These are phyloP conservation scores for Phytomonas francai DNA, from an alignment of 208 protist species.

Conservation along the genomic window DNA sequence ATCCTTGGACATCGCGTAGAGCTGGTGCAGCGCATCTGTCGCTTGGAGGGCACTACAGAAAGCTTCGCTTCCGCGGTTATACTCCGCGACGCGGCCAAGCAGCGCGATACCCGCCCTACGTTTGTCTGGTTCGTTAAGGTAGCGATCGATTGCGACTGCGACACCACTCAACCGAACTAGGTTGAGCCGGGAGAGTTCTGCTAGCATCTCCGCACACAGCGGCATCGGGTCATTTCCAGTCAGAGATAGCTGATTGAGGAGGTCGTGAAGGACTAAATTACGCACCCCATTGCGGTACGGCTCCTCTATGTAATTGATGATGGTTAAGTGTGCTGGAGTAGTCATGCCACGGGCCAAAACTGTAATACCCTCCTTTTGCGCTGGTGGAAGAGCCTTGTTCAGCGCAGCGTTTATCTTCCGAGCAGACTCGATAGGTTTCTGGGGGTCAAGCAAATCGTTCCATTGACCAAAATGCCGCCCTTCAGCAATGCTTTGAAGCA, in stretches of 20 bases:
- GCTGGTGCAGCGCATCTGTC: conserved; percentile 20
- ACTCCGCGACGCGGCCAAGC: conserved; percentile 45
- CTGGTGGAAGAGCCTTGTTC: conserved; percentile 6
- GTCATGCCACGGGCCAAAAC: conserved; percentile 34
- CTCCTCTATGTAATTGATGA: conserved; percentile 34
- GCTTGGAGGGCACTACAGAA: conserved; percentile 31
- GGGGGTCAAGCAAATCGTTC: conserved; percentile 22
- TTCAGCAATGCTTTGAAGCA: conserved; percentile 22
- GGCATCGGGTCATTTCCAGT: conserved; percentile 17
- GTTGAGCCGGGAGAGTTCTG: conserved; percentile 38
- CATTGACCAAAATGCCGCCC: conserved; percentile 25
- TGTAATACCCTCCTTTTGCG: conserved; percentile 10
- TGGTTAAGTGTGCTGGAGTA: conserved; percentile 38
- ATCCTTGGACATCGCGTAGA: conserved; percentile 27
- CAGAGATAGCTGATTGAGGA: conserved; percentile 30
- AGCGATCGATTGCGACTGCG: conserved; percentile 34
- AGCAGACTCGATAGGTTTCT: conserved; percentile 9
- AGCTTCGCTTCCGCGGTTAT: conserved; percentile 24
- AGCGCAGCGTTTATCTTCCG: conserved; percentile 11
- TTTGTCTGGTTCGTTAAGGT: conserved; percentile 32
- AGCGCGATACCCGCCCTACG: conserved; percentile 36
- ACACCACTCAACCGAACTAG: conserved; percentile 51
- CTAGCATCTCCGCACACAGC: conserved; percentile 36
- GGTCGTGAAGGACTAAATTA: conserved; percentile 44
- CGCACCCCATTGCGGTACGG: conserved; percentile 36